Base-by-base conservation (phyloP, 2,329 filamentous ascomycete species). In the Cladosporium cucumerinum region DNA sequence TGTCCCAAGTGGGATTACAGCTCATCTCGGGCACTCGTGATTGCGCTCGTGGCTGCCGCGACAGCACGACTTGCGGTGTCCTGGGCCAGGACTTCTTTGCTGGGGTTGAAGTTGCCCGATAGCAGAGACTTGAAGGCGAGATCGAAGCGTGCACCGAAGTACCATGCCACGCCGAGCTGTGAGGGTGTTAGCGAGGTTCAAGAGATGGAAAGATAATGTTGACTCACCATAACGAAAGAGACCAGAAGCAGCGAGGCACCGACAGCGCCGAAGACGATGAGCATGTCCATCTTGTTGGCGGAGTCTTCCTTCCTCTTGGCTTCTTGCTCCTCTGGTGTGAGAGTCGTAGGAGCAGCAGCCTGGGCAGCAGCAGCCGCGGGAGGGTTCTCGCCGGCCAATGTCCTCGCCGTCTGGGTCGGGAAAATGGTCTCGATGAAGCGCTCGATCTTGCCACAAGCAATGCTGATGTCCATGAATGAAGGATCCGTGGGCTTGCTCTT, bases 401-500 rank as follows among this genome's bases (percentile, higher is more conserved):
- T 78, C 73, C 89, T 88, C 52, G 90, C 85, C 68, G 91, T 87
- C 78, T 97, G 92, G 10, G 87, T 85, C 3, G 95, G 95, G 86
- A 93, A 98, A 71, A 98, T 87, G 5, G 88, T 89, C 78, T 98
- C 94, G 76, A 98, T 96, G 76, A 96, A 97, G 82, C 95, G 91
- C 77, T 98, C 93, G 69, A 97, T 91, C 90, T 95, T 93, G 74
- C 87, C 94, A 75, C 94, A 96, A 63, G 91, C 89, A 68, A 93
- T 87, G 78, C 93, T 97, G 75, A 99, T 97, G 74, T 92, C 89
- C 54, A 97, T 81, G 80, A 90, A 99, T 76, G 93, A 94, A 52
- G 94, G 95, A 73, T 99, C 95, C 72, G 89, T 88, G 0, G 95
- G 94, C 68, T 93, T 92, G 78, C 97, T 98, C 86, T 95, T 97